Conservation (phyloP, 1,284 basidiomycete genomes). For the Pterulicium gracile region DNA sequence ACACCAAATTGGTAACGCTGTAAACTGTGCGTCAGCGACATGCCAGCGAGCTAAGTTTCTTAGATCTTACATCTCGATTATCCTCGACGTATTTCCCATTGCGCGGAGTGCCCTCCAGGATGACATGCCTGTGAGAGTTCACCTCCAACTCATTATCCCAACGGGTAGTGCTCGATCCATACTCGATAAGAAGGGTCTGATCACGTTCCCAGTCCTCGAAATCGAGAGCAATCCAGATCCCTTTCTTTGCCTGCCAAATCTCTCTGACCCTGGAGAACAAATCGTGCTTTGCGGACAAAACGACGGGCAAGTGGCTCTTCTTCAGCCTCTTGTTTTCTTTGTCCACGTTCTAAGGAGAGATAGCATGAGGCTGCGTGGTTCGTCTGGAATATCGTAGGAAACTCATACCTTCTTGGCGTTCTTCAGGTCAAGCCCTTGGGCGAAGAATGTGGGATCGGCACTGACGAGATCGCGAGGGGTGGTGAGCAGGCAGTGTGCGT, state of each 20-base stretch:
- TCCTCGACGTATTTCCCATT: constrained; percentile 57
- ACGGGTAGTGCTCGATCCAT: constrained; percentile 53
- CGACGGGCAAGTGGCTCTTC: constrained; percentile 34
- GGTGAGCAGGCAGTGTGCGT: constrained; percentile 57
- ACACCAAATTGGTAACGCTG: constrained; percentile 60
- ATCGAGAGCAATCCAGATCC: constrained; percentile 67
- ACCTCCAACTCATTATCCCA: constrained; percentile 43
- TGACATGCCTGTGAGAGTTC: constrained; percentile 45
- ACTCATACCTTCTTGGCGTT: constrained; percentile 43
- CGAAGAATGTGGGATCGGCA: constrained; percentile 47
- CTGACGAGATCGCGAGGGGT: constrained; percentile 30
- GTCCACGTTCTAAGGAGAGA: constrained; percentile 42
- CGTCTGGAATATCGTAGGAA: neutral
- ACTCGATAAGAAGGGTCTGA: constrained; percentile 60
- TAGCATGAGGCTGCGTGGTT: constrained; percentile 1
- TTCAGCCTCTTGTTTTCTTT: constrained; percentile 71
- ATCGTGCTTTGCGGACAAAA: constrained; percentile 43
- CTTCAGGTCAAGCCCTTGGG: constrained; percentile 40
- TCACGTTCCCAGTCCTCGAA: constrained; percentile 75
- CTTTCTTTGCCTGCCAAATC: constrained; percentile 47
- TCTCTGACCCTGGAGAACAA: constrained; percentile 58
- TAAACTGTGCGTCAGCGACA: neutral
- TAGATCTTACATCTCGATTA: constrained; percentile 38
- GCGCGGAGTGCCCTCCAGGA: constrained; percentile 49
- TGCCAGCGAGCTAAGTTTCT: neutral